Base-by-base conservation (phyloP, 164 flowering plant species). In the Tetracentron sinense region DNA sequence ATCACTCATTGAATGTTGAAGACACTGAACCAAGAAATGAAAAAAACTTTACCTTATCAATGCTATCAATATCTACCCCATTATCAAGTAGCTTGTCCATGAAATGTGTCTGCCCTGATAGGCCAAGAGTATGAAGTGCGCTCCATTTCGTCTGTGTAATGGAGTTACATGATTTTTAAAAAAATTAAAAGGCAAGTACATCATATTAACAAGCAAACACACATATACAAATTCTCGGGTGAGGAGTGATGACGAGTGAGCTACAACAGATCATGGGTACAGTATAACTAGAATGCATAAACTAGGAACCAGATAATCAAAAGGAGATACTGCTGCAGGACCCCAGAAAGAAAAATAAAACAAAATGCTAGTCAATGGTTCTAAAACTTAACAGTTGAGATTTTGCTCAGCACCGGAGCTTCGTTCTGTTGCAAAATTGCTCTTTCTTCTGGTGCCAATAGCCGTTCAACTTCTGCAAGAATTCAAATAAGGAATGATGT, bases 401-500 rank as follows among this genome's bases (percentile, higher is more conserved):
- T 74, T 70, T 78, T 87, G 42, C 57, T 67, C 42, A 89, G 68
- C 66, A 77, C 78, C 46, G 91, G 90, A 72, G 73, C 47, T 20
- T 68, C 71, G 72, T 87, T 85, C 73, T 79, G 81, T 49, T 82
- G 72, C 75, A 90, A 67, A 67, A 89, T 87, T 50, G 68, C 83
- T 61, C 62, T 75, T 69, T 94, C 97, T 69, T 89, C 93, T 33
- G 89, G 90, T 55, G 31, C 80, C 72, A 94, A 75, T 51, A 94
- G 75, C 71, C 75, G 79, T 61, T 87, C 96, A 70, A 94, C 86
- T 79, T 87, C 98, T 90, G 83, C 67, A 77, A 72, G 16, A 58
- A 67, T 51, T 42, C 19, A 64, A 54, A 26, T 58, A 26, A 23
- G n/a, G 22, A 38, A 35, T 12, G 25, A 60, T 21, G 12, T 29